Conservation (phyloP, 306 rosid genomes). For the Prunus mira region DNA sequence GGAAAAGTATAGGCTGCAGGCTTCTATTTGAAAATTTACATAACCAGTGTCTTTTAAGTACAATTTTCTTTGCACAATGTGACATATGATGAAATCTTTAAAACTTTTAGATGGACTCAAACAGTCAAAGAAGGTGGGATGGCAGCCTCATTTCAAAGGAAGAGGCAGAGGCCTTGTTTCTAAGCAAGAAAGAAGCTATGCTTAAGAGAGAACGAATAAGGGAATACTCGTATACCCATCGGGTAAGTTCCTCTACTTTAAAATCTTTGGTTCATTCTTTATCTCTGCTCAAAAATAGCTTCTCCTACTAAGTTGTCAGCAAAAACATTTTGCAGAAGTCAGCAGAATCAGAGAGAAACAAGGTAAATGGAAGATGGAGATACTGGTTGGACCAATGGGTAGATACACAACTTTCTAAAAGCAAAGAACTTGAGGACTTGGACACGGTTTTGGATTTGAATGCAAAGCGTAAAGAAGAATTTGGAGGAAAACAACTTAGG, state of each 20-base stretch:
- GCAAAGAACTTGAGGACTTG: slow-evolving; percentile 89
- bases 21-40: background rate
- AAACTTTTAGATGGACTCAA: slow-evolving; percentile 65
- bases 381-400: slow-evolving; percentile 97
- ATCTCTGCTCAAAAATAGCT: background rate
- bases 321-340: slow-evolving; percentile 51
- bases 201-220: slow-evolving; percentile 63
- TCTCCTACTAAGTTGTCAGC: slow-evolving; percentile 9
- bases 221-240: slow-evolving; percentile 60
- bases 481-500: slow-evolving; percentile 39
- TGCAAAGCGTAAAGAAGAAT: slow-evolving; percentile 37
- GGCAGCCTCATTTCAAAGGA: slow-evolving; percentile 64
- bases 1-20: background rate
- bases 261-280: background rate
- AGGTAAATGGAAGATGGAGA: slow-evolving; percentile 85
- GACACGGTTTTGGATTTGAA: slow-evolving; percentile 52
- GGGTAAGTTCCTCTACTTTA: slow-evolving; percentile 45
- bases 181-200: slow-evolving; percentile 65
- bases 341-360: slow-evolving; percentile 75
- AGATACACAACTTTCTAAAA: slow-evolving; percentile 83
- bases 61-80: background rate
- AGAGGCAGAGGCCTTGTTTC: slow-evolving; percentile 51
- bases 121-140: slow-evolving; percentile 69
- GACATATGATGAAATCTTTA: background rate
- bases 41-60: background rate